Conservation (phyloP, 148 eudicot genomes). For the Linanthus parryae region DNA sequence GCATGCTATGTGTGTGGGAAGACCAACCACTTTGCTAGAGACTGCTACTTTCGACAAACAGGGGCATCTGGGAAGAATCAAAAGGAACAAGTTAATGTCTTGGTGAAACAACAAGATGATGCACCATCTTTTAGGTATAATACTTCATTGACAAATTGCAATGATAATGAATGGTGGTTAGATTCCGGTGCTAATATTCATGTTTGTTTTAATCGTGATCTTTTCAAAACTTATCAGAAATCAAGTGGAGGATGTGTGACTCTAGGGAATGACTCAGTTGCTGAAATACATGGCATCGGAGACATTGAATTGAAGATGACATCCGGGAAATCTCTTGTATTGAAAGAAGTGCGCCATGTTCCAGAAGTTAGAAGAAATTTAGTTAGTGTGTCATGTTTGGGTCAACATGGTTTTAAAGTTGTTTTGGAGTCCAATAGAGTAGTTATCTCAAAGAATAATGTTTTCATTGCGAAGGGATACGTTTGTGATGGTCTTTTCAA, state of each 20-base stretch:
- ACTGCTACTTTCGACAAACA: neutral
- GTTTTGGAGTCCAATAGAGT: too few species aligned
- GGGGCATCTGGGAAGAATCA: neutral
- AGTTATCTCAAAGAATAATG: neutral
- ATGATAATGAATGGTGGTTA: constrained; percentile 3
- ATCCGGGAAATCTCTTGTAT: neutral
- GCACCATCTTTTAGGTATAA: neutral
- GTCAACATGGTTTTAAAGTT: too few species aligned
- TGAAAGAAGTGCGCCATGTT: neutral
- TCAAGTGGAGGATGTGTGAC: constrained; percentile 6
- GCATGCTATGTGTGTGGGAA: constrained; percentile 2
- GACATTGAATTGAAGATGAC: constrained; percentile 2
- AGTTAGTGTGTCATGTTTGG: neutral
- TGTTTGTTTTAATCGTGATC: neutral
- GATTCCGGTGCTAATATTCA: constrained; percentile 6
- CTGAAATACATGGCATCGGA: neutral
- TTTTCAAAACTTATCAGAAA: neutral
- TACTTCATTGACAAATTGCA: neutral
- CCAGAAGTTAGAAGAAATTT: constrained; percentile 5
- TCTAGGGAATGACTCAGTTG: neutral
- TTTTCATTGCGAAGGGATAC: neutral
- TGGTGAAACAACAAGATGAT: neutral
- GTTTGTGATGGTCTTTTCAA: constrained; percentile 3
- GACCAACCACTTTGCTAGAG: neutral
- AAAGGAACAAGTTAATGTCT: neutral